phyloP scores from a whole-genome alignment of 2,329 filamentous ascomycete species.

The Metarhizium album region DNA sequence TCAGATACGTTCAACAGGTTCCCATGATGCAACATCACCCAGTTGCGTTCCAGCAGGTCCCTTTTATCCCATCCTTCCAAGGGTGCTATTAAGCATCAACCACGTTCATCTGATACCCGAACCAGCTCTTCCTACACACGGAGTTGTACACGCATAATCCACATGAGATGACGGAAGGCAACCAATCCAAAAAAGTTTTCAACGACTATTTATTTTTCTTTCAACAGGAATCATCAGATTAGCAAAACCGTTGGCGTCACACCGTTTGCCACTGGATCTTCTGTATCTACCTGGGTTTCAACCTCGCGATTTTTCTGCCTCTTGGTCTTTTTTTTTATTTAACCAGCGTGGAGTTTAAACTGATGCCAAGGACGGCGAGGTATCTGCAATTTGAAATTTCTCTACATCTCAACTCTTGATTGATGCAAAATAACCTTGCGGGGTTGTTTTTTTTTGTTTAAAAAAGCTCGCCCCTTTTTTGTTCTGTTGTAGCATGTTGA shows the following conservation, averaged over 20 bases:
- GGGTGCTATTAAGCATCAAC: constrained; percentile 31
- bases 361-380: neutral
- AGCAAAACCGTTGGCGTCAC: neutral
- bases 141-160: neutral
- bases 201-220: neutral
- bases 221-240: neutral
- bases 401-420: neutral
- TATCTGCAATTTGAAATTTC: neutral
- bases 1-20: constrained; percentile 40
- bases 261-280: neutral
- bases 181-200: neutral
- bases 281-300: neutral
- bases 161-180: neutral
- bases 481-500: neutral
- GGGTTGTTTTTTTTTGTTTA: neutral
- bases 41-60: constrained; percentile 40
- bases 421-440: neutral
- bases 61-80: constrained; percentile 40
- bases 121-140: neutral
- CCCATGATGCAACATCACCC: constrained; percentile 38
- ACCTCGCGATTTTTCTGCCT: neutral
- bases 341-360: neutral
- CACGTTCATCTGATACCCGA: neutral
- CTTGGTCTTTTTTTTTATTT: neutral
- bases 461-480: neutral